Evolutionary conservation across 257 asterid genomes (phyloP).

Genomic region (Fraxinus quadrangulata): DNA sequence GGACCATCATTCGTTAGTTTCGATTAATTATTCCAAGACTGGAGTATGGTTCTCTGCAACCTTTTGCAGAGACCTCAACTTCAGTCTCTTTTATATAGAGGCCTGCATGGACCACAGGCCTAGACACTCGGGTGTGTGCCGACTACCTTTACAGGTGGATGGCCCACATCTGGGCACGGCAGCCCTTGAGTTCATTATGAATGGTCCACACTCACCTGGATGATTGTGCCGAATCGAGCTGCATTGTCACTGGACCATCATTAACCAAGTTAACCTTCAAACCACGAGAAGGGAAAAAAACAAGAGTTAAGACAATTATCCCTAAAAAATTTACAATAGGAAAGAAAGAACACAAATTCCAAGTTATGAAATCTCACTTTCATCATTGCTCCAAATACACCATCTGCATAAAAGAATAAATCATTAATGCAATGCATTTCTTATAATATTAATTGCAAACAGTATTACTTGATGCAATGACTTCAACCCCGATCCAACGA

Average conservation of each 20-base stretch:
- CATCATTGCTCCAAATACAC: constrained; percentile 93
- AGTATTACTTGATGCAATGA: neutral
- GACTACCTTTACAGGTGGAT: neutral
- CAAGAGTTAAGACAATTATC: neutral
- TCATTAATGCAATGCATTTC: neutral
- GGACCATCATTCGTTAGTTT: neutral
- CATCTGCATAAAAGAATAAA: constrained; percentile 56
- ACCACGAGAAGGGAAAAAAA: neutral
- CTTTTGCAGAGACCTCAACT: neutral
- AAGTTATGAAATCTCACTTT: constrained; percentile 52
- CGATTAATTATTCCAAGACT: no score
- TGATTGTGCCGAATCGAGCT: constrained; percentile 76
- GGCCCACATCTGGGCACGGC: neutral
- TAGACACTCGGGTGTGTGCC: neutral
- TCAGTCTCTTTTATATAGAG: neutral
- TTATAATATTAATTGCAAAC: neutral
- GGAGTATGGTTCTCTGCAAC: neutral
- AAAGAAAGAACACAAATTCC: constrained; percentile 11
- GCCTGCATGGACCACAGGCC: neutral
- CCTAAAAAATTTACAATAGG: neutral
- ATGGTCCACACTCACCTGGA: constrained; percentile 45
- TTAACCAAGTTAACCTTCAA: constrained; percentile 79
- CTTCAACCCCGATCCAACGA: neutral
- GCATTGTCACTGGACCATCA: constrained; percentile 95
- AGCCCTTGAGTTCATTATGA: neutral